Conservation (phyloP, 2,329 filamentous ascomycete species). For the Beauveria pseudobassiana region DNA sequence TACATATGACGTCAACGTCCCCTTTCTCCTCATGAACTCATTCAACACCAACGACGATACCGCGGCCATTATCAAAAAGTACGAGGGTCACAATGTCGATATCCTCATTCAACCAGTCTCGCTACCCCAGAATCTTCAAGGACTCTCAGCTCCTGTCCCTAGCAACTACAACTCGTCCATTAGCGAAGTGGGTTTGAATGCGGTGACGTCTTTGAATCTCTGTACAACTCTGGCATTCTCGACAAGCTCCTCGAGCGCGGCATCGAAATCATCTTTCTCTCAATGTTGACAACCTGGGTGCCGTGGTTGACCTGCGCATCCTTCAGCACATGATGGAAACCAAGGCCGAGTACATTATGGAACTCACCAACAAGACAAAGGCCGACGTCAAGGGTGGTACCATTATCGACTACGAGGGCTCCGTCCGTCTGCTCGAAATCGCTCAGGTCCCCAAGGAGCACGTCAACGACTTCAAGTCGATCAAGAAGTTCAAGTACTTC, state of each 20-base stretch:
- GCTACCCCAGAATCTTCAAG: constrained; percentile 96
- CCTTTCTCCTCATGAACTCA: constrained; percentile 99
- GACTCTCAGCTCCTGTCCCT: constrained; percentile 91
- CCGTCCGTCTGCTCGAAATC: constrained; percentile 93
- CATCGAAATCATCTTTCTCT: constrained; percentile 96
- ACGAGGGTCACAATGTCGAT: constrained; percentile 99
- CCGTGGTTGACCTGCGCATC: constrained; percentile 95
- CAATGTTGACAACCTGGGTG: constrained; percentile 97
- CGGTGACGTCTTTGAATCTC: constrained; percentile 99
- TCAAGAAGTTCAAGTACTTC: constrained; percentile 99
- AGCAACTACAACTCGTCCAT: constrained; percentile 83
- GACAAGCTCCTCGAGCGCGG: constrained; percentile 93
- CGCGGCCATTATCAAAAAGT: constrained; percentile 99
- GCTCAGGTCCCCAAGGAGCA: constrained; percentile 99
- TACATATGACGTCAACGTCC: constrained; percentile 94
- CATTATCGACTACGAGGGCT: constrained; percentile 98
- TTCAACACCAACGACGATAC: constrained; percentile 99
- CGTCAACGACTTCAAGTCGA: constrained; percentile 99
- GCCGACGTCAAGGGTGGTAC: constrained; percentile 99
- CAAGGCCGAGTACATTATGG: constrained; percentile 98
- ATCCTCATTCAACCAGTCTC: constrained; percentile 99
- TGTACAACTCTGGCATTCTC: constrained; percentile 98
- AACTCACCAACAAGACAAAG: constrained; percentile 99
- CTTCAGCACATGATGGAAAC: constrained; percentile 99
- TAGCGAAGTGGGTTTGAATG: too few species aligned